Evolutionary conservation across 257 asterid genomes (phyloP), one percentile per base, ranked within the genome.

Genomic region (Cinchona pubescens): DNA sequence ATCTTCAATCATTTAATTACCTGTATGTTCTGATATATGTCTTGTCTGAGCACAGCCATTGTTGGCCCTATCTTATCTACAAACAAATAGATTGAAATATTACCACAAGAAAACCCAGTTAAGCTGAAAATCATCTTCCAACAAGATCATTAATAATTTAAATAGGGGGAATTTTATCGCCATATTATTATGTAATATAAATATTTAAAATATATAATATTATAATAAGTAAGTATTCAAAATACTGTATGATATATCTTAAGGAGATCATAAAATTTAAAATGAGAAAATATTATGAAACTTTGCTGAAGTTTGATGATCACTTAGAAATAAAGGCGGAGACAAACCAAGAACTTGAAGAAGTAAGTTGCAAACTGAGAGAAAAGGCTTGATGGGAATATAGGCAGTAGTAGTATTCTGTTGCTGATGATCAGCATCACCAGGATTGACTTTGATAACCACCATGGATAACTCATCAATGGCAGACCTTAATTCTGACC

Each of bases 61-160:
- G 93, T 90, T 73, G 97, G 97, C 78, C 98, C 98, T 73, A 94
- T 92, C 97, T 94, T 92, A 92, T 94, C 98, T 94, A 86, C 87
- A 86, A 73, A 64, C 13, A 40, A 60, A 69, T 0, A 25, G 29
- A 51, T 61, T n/a, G 38, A 59, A 68, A 78, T 14, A 40, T 38
- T 27, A 63, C 53, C 45, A 62, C 64, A 58, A 11, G 10, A 53
- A 38, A 65, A 72, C 60, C 66, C 45, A 27, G 2, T 49, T 71
- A 59, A 12, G 55, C 71, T 51, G 45, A 63, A 71, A 32, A 1
- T 29, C 59, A 5, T 21, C 27, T 64, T 46, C 14, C 27, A 64
- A 2, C 12, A 71, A 71, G 23, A 32, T 9, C 7, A 51, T 7
- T 19, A 69, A 18, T 48, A 15, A 25, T 13, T 12, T 4, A n/a